Percentiles rank a stretch among this genome's conserved stretches.
Evolutionary conservation across 2,329 filamentous ascomycete genomes (phyloP).

Genomic region (Colletotrichum spinosum): DNA sequence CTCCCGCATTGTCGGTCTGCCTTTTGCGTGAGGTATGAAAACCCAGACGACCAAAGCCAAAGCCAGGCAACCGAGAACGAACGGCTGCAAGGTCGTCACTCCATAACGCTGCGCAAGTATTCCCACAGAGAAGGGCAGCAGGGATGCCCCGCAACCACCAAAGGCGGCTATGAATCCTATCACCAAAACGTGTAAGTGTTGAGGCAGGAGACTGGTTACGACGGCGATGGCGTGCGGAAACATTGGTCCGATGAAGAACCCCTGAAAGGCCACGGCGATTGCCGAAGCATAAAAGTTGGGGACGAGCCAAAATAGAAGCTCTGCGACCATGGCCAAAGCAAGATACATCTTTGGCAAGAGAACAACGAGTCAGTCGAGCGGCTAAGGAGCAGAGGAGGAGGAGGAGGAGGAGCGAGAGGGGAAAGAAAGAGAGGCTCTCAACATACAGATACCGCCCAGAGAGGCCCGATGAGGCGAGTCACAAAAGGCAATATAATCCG

Average conservation of each 20-base stretch:
- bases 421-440: too few relatives aligned
- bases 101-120: slow-evolving; percentile 70
- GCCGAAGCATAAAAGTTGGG: slow-evolving; percentile 81
- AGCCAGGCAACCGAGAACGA: slow-evolving; percentile 61
- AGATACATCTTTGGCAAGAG: slow-evolving; percentile 66
- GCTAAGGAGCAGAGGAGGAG: too few relatives aligned
- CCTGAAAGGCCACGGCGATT: slow-evolving; percentile 76
- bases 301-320: slow-evolving; percentile 84
- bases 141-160: slow-evolving; percentile 76
- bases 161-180: slow-evolving; percentile 84
- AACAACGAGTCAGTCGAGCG: too few relatives aligned
- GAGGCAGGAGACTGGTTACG: slow-evolving; percentile 75
- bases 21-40: too few relatives aligned
- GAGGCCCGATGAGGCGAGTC: slow-evolving; percentile 67
- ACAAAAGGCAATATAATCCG: slow-evolving; percentile 80
- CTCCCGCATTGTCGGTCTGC: too few relatives aligned
- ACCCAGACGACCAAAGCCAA: slow-evolving; percentile 57
- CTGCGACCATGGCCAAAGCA: slow-evolving; percentile 69
- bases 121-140: slow-evolving; percentile 73
- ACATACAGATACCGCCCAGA: slow-evolving; percentile 13
- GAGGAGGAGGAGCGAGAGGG: too few relatives aligned
- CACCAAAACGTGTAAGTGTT: slow-evolving; percentile 78
- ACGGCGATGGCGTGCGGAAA: slow-evolving; percentile 80
- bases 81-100: slow-evolving; percentile 66
- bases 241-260: slow-evolving; percentile 84